Evolutionary conservation across 768 basidiomycete genomes (phyloP).

Genomic region (Tubosaeta sp.): DNA sequence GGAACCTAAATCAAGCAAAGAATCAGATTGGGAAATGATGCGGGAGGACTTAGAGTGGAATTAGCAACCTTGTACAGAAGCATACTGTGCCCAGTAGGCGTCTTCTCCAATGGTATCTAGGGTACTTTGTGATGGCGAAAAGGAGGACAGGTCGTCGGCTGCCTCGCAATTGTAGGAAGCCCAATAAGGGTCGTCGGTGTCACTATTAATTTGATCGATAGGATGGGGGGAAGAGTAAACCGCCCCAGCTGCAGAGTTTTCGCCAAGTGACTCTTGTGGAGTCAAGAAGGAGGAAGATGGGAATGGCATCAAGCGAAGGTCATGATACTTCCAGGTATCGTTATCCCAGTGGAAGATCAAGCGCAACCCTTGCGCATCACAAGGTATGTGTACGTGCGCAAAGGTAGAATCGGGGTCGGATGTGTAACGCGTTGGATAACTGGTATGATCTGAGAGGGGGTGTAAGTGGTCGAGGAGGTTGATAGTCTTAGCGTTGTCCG

Average conservation of each 20-base stretch:
- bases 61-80: conserved; percentile 58
- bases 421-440: conserved; percentile 35
- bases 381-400: conserved; percentile 53
- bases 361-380: conserved; percentile 39
- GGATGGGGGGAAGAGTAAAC: not conserved
- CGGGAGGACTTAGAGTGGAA: conserved; percentile 12
- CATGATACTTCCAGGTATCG: conserved; percentile 64
- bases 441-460: conserved; percentile 24
- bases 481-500: conserved; percentile 32
- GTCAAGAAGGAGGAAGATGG: conserved; percentile 39
- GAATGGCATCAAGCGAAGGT: conserved; percentile 66
- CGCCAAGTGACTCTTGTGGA: conserved; percentile 23
- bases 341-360: conserved; percentile 69
- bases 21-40: conserved; percentile 5
- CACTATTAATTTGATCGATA: conserved; percentile 23
- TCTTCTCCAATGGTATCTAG: conserved; percentile 37
- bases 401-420: conserved; percentile 49
- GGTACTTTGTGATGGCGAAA: conserved; percentile 15
- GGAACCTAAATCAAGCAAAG: conserved; percentile 43
- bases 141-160: conserved; percentile 26
- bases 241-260: not conserved
- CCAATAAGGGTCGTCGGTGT: conserved; percentile 61
- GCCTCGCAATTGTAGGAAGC: conserved; percentile 52
- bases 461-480: conserved; percentile 42
- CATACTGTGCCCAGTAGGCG: conserved; percentile 76